A percentile compares a stretch with the other conserved stretches of the same genome.
Evolutionary conservation across 169 alveolate genomes (phyloP).

Genomic region (Plasmodium gaboni): DNA sequence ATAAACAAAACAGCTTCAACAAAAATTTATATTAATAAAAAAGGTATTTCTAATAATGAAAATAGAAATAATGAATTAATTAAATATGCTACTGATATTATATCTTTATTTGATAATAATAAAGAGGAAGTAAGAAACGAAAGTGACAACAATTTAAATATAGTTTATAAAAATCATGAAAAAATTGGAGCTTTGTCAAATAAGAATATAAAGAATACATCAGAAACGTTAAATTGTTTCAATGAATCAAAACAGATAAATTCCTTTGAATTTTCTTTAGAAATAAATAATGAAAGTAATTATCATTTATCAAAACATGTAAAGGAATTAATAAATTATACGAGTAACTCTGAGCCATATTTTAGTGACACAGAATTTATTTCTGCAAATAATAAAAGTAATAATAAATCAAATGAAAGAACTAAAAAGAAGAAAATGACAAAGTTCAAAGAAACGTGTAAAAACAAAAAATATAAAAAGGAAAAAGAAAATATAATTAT

Average conservation of each 20-base stretch:
- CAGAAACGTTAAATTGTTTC: constrained; percentile 1
- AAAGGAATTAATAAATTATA: constrained; percentile 22
- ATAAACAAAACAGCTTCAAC: too few species aligned
- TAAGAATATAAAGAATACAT: constrained; percentile 7
- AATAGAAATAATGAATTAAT: not conserved
- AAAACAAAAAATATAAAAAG: constrained; percentile 14
- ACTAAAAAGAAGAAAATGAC: constrained; percentile 19
- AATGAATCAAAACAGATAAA: constrained; percentile 22
- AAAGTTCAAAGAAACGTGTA: constrained; percentile 5
- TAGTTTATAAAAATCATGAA: not conserved
- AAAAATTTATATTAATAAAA: too few species aligned
- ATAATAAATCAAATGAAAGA: constrained; percentile 11
- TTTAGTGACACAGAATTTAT: not conserved
- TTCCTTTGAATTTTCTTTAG: constrained; percentile 36
- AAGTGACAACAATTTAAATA: constrained; percentile 1
- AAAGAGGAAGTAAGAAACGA: constrained; percentile 1
- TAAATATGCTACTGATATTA: not conserved
- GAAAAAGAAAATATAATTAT: constrained; percentile 9
- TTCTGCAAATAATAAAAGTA: constrained; percentile 7
- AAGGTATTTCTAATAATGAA: not conserved
- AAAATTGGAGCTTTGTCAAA: constrained; percentile 3
- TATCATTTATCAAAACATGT: constrained; percentile 70
- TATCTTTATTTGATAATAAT: not conserved
- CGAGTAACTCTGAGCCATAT: constrained; percentile 11
- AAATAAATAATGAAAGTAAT: constrained; percentile 49